Evolutionary conservation across 805 yeast genomes (phyloP), one percentile per base, ranked within the genome.

Genomic region (Vanderwaltozyma tropicalis): DNA sequence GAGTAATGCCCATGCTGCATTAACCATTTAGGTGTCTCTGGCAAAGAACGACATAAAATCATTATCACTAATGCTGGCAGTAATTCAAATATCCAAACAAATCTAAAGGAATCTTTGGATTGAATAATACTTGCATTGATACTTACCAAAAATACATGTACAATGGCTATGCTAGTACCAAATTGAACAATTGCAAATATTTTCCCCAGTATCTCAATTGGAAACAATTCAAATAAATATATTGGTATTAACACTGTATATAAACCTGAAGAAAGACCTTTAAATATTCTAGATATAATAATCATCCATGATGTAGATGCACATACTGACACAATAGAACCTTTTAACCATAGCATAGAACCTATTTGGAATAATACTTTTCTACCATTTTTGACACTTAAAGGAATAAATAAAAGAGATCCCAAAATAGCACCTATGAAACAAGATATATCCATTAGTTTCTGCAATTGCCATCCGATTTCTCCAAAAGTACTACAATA

Each of bases 391-490:
- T 43, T 57, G 42, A 78, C 87, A 11, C 69, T 58, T 3, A 69
- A 32, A 13, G 48, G 46, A 9, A 80, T 75, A n/a, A 81, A 64
- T 5, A 62, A 52, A 36, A 81, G 55, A 32, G 87, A 77, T 12
- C 89, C 89, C 38, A 78, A 43, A 33, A 48, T 28, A 2, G 48
- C 83, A 28, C 94, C 94, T 45, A 78, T 76, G 15, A 92, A 74
- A 76, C 78, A 80, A 5, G 85, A 62, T 3, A 86, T 77, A 12
- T 85, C 80, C 44, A 84, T 72, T 39, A 82, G 69, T 21, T 94
- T 94, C 57, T 83, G 92, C 30, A 2, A 67, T 52, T 1, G 86
- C 66, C 26, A 63, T 55, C 9, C 88, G 86, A 30, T 57, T 37
- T 41, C 69, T 46, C n/a, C n/a, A n/a, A 60, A 82, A 82, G 48